Evolutionary conservation across 805 yeast species (phyloP).

Genomic region (Lipomyces chichibuensis): DNA sequence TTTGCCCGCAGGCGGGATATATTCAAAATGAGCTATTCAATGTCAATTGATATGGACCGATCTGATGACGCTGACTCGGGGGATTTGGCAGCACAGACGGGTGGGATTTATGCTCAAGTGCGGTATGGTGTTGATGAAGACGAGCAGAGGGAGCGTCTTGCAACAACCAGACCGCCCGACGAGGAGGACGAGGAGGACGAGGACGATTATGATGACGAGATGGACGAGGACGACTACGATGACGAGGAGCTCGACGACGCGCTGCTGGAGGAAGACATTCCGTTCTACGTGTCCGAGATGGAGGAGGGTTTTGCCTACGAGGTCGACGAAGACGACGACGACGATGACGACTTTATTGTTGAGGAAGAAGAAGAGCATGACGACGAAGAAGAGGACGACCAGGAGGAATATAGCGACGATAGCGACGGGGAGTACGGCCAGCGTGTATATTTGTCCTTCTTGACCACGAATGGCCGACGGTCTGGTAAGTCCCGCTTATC

Average conservation of each 20-base stretch:
- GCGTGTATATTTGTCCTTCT: constrained; percentile 4
- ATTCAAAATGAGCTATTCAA: neutral
- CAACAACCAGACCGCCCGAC: constrained; percentile 8
- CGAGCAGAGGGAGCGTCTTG: neutral
- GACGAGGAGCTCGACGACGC: constrained; percentile 12
- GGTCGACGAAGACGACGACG: constrained; percentile 20
- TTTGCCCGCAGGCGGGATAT: neutral
- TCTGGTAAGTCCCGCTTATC: neutral
- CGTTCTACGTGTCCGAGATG: constrained; percentile 1
- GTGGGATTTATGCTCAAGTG: constrained; percentile 4
- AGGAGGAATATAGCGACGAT: constrained; percentile 10
- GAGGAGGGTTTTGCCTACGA: constrained; percentile 22
- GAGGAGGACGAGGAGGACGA: constrained; percentile 9
- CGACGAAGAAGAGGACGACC: constrained; percentile 20
- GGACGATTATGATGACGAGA: constrained; percentile 1
- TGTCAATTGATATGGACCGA: neutral
- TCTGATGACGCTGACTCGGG: neutral
- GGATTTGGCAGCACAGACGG: neutral
- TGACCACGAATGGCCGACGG: constrained; percentile 6
- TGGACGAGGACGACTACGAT: constrained; percentile 23
- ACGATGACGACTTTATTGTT: constrained; percentile 19
- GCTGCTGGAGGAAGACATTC: neutral
- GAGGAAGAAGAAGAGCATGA: constrained; percentile 16
- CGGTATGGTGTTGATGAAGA: constrained; percentile 11
- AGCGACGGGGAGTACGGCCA: constrained; percentile 11